Conservation (phyloP, 129 eudicot species). For the Calendula officinalis region DNA sequence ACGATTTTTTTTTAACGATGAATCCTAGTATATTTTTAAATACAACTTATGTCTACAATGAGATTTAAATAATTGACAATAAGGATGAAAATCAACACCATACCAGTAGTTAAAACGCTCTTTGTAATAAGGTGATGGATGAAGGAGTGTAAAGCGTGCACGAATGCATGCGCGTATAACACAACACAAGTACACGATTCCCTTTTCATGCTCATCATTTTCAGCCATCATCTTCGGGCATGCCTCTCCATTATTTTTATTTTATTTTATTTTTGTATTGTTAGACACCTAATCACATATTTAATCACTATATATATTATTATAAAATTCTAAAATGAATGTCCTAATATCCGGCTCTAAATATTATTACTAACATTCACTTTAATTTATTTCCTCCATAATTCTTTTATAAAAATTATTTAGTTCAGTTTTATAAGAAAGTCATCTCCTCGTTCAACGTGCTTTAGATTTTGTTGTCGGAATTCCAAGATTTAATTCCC, state of each 20-base stretch:
- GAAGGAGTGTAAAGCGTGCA: conserved; percentile 20
- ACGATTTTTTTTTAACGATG: no score
- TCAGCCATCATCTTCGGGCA: conserved; percentile 25
- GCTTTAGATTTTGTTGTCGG: conserved; percentile 31
- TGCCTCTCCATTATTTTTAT: not conserved
- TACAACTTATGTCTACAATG: no score
- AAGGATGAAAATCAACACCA: no score
- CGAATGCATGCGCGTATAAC: conserved; percentile 29
- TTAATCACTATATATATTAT: no score
- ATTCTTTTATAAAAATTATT: not conserved
- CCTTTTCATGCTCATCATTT: conserved; percentile 27
- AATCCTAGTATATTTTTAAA: no score
- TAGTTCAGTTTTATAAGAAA: conserved; percentile 8
- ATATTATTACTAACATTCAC: no score
- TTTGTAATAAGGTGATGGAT: not conserved
- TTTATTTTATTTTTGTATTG: not conserved
- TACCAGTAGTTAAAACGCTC: no score
- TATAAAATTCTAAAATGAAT: no score
- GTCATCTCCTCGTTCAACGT: conserved; percentile 25
- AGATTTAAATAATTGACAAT: no score
- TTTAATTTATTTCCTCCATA: no score
- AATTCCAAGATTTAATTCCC: conserved; percentile 19
- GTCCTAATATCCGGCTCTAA: no score
- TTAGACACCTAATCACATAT: not conserved
- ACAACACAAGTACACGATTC: conserved; percentile 22